Conservation (phyloP, 768 basidiomycete genomes). For the Kwoniella europaea region DNA sequence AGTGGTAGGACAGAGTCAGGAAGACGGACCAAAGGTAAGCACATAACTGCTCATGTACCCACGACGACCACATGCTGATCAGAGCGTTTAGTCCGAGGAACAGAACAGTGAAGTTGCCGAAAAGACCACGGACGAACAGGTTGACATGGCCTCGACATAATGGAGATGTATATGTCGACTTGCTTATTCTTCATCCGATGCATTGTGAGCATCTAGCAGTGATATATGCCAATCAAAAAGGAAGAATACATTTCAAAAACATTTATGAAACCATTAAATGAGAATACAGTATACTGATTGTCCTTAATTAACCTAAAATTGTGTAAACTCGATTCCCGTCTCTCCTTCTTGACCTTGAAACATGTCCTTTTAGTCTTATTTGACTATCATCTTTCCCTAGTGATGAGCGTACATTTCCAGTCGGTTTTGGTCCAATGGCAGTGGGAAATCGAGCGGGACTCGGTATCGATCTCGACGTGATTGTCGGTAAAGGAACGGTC, state of each 20-base stretch:
- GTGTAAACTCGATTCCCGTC: not conserved
- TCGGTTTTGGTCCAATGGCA: not conserved
- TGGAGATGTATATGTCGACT: not conserved
- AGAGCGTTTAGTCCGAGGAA: not conserved
- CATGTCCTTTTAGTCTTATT: not conserved
- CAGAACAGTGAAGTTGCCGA: not conserved
- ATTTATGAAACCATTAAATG: not conserved
- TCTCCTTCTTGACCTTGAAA: not conserved
- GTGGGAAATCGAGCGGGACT: not conserved
- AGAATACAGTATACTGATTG: not conserved
- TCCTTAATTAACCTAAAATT: not conserved
- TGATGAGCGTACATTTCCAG: not conserved
- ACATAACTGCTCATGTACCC: no score
- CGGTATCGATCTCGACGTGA: not conserved
- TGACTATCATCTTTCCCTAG: not conserved
- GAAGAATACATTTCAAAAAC: not conserved
- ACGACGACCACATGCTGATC: no score
- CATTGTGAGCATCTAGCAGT: not conserved
- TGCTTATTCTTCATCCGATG: not conserved
- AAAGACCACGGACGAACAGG: not conserved
- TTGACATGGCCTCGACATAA: not conserved
- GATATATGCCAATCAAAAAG: not conserved
- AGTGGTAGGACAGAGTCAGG: constrained; percentile 4
- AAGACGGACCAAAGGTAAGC: not conserved
- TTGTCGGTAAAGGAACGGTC: not conserved